Evolutionary conservation across 352 stramenopile genomes (phyloP).

Genomic region (Pythium monospermum): DNA sequence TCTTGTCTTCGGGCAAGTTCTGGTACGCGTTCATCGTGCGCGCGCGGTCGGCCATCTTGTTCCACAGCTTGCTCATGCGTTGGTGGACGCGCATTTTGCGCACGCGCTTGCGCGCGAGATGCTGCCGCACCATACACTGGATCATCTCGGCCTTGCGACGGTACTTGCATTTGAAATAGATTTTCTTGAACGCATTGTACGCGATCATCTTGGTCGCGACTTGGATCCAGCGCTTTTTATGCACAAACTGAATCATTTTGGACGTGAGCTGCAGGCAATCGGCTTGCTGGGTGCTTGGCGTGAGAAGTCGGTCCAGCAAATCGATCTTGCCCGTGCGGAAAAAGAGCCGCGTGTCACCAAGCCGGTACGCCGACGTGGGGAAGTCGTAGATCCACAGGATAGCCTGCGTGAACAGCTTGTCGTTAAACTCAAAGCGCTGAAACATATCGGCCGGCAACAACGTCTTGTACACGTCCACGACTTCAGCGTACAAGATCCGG

Average conservation of each 20-base stretch:
- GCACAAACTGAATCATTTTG: constrained; percentile 54
- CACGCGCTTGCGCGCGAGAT: constrained; percentile 66
- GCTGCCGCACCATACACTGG: constrained; percentile 76
- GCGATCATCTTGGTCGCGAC: constrained; percentile 61
- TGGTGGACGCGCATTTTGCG: constrained; percentile 49
- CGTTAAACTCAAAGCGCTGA: constrained; percentile 71
- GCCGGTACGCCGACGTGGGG: constrained; percentile 62
- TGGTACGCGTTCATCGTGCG: constrained; percentile 77
- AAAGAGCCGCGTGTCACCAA: constrained; percentile 78
- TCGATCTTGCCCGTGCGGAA: constrained; percentile 87
- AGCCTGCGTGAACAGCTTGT: constrained; percentile 83
- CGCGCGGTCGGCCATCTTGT: constrained; percentile 52
- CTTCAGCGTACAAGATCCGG: constrained; percentile 80
- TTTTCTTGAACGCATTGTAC: constrained; percentile 64
- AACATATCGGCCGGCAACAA: constrained; percentile 61
- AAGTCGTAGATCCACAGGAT: constrained; percentile 79
- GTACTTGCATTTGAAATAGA: constrained; percentile 69
- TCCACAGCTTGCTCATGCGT: constrained; percentile 62
- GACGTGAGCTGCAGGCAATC: constrained; percentile 25
- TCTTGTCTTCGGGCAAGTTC: constrained; percentile 78
- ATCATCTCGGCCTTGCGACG: constrained; percentile 65
- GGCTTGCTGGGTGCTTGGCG: constrained; percentile 27
- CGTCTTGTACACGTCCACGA: constrained; percentile 78
- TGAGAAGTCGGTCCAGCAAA: constrained; percentile 71
- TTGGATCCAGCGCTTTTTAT: constrained; percentile 79